Evolutionary conservation across 768 basidiomycete species (phyloP).

Genomic region (Naganishia friedmannii): DNA sequence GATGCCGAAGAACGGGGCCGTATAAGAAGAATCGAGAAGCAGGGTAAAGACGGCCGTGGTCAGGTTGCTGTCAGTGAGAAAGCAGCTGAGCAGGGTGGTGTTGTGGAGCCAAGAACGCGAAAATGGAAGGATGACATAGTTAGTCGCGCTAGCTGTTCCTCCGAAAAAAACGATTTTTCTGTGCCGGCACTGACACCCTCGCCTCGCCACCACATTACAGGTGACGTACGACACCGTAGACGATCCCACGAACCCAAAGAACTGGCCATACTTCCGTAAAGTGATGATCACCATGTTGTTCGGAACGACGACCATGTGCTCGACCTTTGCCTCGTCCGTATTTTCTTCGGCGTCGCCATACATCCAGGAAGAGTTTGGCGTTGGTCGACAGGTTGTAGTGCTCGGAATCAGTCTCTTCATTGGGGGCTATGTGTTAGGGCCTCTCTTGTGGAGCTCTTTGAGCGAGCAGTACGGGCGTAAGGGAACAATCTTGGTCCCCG

Average conservation of each 20-base stretch:
- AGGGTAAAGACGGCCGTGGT: background rate
- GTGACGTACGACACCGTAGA: conserved; percentile 38
- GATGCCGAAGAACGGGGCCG: conserved; percentile 17
- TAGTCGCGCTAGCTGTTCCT: background rate
- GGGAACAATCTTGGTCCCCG: conserved; percentile 39
- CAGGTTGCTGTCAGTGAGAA: conserved; percentile 1
- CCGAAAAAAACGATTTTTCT: background rate
- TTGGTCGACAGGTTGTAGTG: conserved; percentile 44
- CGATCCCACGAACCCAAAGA: conserved; percentile 48
- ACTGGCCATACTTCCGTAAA: conserved; percentile 43
- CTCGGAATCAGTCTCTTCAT: conserved; percentile 44
- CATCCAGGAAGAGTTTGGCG: conserved; percentile 41
- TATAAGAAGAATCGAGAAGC: background rate
- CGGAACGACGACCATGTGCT: conserved; percentile 49
- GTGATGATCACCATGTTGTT: conserved; percentile 39
- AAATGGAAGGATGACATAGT: conserved; percentile 38
- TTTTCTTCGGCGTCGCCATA: conserved; percentile 39
- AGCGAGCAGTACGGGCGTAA: conserved; percentile 50
- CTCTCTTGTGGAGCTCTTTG: conserved; percentile 45
- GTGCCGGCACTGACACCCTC: background rate
- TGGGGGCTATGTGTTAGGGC: conserved; percentile 36
- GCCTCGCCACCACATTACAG: background rate
- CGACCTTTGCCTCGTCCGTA: conserved; percentile 45
- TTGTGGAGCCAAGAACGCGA: conserved; percentile 2
- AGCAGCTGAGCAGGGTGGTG: background rate